Evolutionary conservation across 352 stramenopile genomes (phyloP).

Genomic region (Globisporangium acanthophoron): DNA sequence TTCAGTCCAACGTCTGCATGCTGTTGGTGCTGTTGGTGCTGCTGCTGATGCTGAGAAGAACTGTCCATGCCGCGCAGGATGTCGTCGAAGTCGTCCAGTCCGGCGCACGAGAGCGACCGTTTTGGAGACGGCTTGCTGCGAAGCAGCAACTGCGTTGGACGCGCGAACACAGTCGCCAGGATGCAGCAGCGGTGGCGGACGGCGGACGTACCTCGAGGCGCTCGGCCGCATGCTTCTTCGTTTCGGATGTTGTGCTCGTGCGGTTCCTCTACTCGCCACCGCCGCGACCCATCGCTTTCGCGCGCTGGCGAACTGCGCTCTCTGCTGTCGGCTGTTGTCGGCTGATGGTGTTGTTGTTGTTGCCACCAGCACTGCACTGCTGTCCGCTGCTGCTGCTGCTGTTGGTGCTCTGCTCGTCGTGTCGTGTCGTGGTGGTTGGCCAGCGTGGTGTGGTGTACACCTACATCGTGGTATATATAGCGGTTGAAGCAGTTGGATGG

Average conservation of each 20-base stretch:
- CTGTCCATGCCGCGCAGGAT: conserved; percentile 25
- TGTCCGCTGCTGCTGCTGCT: too few relatives aligned
- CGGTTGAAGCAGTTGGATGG: too few relatives aligned
- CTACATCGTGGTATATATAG: too few relatives aligned
- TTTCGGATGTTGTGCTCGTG: too few relatives aligned
- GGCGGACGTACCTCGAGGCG: neutral
- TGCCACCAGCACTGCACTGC: too few relatives aligned
- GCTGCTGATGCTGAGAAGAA: neutral
- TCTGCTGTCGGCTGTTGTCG: neutral
- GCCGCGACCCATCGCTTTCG: neutral
- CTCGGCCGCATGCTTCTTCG: neutral
- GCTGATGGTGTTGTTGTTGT: neutral
- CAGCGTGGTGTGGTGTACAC: too few relatives aligned
- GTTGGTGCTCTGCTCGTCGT: too few relatives aligned
- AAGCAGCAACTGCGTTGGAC: neutral
- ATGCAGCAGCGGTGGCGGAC: too few relatives aligned
- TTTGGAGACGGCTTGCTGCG: conserved; percentile 48
- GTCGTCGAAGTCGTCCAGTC: conserved; percentile 44
- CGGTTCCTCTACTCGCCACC: neutral
- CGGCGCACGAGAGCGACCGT: conserved; percentile 48
- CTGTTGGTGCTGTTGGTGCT: neutral
- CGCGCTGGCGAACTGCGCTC: neutral
- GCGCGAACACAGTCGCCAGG: neutral
- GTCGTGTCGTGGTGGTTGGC: too few relatives aligned
- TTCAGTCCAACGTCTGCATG: neutral